phyloP scores from a whole-genome alignment of 2,329 filamentous ascomycete species.

The Fusarium sp. region DNA sequence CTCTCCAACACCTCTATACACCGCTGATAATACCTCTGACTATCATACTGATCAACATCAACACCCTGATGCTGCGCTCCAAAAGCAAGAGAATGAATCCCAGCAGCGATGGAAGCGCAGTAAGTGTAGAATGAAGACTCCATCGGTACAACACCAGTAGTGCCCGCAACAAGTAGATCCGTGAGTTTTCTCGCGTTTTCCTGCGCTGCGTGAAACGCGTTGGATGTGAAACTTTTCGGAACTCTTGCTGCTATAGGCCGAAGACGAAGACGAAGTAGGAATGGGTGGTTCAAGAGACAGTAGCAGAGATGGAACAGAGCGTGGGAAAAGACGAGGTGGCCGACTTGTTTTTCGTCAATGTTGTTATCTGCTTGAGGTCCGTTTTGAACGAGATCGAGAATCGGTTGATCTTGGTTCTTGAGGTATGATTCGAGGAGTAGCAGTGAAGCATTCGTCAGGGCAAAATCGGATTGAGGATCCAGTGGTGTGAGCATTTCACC shows the following conservation, averaged over 20 bases:
- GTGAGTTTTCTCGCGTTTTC: background rate
- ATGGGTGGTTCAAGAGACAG: constrained; percentile 65
- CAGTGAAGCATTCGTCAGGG: background rate
- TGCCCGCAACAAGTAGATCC: background rate
- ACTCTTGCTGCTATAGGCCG: background rate
- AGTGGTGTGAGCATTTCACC: background rate
- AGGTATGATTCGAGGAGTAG: background rate
- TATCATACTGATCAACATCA: constrained; percentile 5
- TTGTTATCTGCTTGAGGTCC: constrained; percentile 1
- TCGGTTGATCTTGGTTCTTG: background rate
- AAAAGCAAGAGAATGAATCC: constrained; percentile 21
- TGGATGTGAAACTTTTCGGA: background rate
- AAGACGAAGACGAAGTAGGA: constrained; percentile 55
- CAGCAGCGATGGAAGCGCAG: constrained; percentile 7
- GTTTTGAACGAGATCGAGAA: constrained; percentile 13
- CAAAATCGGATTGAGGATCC: background rate
- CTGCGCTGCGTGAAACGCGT: background rate
- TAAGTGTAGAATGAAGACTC: background rate
- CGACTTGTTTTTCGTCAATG: constrained; percentile 14
- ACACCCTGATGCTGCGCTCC: constrained; percentile 14
- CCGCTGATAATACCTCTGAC: background rate
- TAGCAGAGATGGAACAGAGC: constrained; percentile 31
- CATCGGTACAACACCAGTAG: background rate
- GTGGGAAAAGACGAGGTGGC: constrained; percentile 27
- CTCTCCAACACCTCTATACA: background rate